Base-by-base conservation (phyloP, 1,284 basidiomycete genomes). In the Omphalotus olearius region DNA sequence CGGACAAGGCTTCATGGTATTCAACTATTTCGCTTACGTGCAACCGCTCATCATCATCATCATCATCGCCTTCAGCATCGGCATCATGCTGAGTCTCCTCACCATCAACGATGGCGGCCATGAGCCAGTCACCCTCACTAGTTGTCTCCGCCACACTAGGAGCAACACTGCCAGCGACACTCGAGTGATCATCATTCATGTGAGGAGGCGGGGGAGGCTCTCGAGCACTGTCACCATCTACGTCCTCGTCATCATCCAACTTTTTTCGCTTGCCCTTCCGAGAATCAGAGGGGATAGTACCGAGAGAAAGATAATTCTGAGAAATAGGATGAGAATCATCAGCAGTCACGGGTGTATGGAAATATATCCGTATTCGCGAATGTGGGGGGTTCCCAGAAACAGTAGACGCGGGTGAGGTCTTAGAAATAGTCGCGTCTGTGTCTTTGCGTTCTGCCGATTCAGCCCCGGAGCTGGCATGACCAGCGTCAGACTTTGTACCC, bases 201-300 rank as follows among this genome's bases (percentile, higher is more conserved):
- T 62, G 74, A 52, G 83, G 83, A 45, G 82, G 82, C 37, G 82
- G 85, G 45, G 82, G 83, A 54, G 80, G 73, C 60, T 74, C 75
- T 62, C 83, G 74, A 58, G 82, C 80, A 63, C 88, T 80, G 69
- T 85, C 85, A 61, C 79, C 63, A 70, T 91, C 85, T 56, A 75
- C 54, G 45, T 52, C 83, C 68, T 89, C 87, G 67, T 88, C 88
- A 69, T 90, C 88, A 65, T 88, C 86, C 66, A 87, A 69, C 73
- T 89, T 88, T 71, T 88, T 89, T 62, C 86, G 78, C 67, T 89
- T 90, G 55, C 88, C 88, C 64, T 88, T 89, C 61, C 86, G 78
- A 39, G 77, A 74, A 66, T 82, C 79, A 57, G 78, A 75, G 47
- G 78, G 74, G 45, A 71, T 66, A 56, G 73, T 67, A 53, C 69